Evolutionary conservation across 169 alveolate species (phyloP).

Genomic region (Perkinsus marinus): DNA sequence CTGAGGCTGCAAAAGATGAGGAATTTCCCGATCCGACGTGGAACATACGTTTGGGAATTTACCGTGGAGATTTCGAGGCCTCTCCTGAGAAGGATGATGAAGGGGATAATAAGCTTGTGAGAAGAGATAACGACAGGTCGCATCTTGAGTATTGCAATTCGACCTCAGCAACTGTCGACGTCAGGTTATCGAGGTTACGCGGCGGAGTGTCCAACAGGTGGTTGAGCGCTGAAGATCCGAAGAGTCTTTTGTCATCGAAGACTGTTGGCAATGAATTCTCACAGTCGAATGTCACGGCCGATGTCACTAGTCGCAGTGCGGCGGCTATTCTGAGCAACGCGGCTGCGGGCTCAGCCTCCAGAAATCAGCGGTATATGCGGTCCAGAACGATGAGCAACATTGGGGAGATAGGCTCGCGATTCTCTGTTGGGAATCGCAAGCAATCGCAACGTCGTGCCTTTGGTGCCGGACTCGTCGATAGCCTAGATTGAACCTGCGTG

Average conservation of each 20-base stretch:
- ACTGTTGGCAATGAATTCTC: neutral
- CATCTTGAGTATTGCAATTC: too few species aligned
- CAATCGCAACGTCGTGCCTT: neutral
- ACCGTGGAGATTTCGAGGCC: neutral
- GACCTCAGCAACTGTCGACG: too few species aligned
- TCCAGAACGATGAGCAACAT: neutral
- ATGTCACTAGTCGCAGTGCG: neutral
- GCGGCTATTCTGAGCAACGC: neutral
- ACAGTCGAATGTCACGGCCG: neutral
- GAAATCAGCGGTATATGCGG: neutral
- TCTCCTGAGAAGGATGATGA: neutral
- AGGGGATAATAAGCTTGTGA: neutral
- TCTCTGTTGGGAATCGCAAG: neutral
- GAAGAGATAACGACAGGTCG: too few species aligned
- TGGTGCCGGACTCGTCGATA: neutral
- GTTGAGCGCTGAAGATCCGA: neutral
- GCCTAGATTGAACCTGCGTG: neutral
- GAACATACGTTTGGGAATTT: neutral
- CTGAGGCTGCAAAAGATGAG: neutral
- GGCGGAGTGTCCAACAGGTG: neutral
- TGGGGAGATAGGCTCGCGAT: neutral
- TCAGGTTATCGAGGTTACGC: neutral
- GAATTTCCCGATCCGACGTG: neutral
- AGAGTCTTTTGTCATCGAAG: neutral
- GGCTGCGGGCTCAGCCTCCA: neutral